These are phyloP conservation scores for Penicillium longicatenatum DNA, from an alignment of 495 filamentous ascomycete genomes.

Conservation along the genomic window DNA sequence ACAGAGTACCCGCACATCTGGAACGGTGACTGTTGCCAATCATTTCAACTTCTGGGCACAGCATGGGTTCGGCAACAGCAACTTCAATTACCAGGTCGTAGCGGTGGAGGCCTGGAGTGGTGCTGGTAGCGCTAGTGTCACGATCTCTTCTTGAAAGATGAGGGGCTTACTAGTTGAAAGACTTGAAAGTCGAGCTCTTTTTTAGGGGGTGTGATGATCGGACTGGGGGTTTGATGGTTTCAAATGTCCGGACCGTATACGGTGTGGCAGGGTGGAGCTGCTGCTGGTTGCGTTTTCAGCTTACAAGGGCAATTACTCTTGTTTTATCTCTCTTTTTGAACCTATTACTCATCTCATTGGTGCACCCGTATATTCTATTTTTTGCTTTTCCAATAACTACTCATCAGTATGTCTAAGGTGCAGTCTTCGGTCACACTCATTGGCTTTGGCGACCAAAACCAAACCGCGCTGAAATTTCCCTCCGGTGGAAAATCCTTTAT, in stretches of 20 bases:
- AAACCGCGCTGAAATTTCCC: too few species aligned
- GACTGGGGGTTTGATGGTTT: not conserved
- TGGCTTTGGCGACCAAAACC: too few species aligned
- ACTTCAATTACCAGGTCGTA: constrained; percentile 15
- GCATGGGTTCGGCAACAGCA: constrained; percentile 14
- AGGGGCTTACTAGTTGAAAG: not conserved
- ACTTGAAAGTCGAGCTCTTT: not conserved
- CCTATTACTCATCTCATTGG: too few species aligned
- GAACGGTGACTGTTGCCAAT: constrained; percentile 20
- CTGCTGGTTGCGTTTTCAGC: too few species aligned
- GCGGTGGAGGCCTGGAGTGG: constrained; percentile 17
- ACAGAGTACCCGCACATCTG: constrained; percentile 15
- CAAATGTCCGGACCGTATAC: not conserved
- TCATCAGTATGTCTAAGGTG: too few species aligned
- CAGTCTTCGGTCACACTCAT: too few species aligned
- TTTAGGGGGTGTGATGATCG: not conserved
- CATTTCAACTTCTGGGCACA: constrained; percentile 22
- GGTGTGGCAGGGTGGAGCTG: not conserved
- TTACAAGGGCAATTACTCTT: too few species aligned
- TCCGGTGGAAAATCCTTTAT: too few species aligned
- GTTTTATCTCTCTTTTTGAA: too few species aligned
- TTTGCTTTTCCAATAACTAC: too few species aligned
- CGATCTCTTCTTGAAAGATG: constrained; percentile 4
- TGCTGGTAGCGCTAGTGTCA: constrained; percentile 18
- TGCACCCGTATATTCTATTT: too few species aligned